Percentiles rank a stretch among this genome's conserved stretches.
These are phyloP conservation scores for Thelephora terrestris DNA, from an alignment of 1,284 basidiomycete species.

Conservation along the genomic window DNA sequence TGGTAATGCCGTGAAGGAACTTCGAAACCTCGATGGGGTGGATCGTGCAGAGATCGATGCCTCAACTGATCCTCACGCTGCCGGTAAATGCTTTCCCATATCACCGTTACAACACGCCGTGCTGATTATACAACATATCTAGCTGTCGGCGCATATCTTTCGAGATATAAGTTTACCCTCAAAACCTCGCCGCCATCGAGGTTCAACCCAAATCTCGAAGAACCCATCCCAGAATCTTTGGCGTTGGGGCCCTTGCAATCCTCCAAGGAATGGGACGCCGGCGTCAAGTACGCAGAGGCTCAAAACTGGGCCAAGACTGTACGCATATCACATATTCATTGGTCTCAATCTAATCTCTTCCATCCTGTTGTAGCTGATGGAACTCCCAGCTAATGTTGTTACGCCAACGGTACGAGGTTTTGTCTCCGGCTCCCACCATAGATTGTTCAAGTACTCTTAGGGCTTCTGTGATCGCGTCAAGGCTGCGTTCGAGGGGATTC, in stretches of 20 bases:
- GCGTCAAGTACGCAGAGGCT: conserved; percentile 62
- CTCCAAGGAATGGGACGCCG: conserved; percentile 59
- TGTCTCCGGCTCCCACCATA: background rate
- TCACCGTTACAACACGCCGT: background rate
- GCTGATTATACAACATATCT: conserved; percentile 1
- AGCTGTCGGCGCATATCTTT: conserved; percentile 73
- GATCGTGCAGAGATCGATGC: conserved; percentile 52
- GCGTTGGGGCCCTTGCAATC: conserved; percentile 32
- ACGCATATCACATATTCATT: background rate
- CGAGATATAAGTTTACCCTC: conserved; percentile 63
- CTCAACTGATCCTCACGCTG: conserved; percentile 61
- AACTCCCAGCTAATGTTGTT: conserved; percentile 76
- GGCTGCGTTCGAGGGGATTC: conserved; percentile 56
- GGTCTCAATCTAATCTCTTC: background rate
- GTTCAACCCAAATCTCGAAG: conserved; percentile 44
- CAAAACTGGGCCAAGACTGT: conserved; percentile 81
- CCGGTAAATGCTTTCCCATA: conserved; percentile 33
- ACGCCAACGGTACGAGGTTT: conserved; percentile 54
- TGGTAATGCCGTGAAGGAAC: conserved; percentile 55
- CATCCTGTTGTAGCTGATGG: conserved; percentile 48
- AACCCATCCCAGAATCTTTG: conserved; percentile 38
- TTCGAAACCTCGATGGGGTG: conserved; percentile 49
- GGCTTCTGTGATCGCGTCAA: conserved; percentile 64
- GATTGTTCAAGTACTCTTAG: conserved; percentile 22
- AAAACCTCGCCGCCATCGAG: conserved; percentile 58